Evolutionary conservation across 2,329 filamentous ascomycete species (phyloP).

Genomic region (Ceratocystis huliohia): DNA sequence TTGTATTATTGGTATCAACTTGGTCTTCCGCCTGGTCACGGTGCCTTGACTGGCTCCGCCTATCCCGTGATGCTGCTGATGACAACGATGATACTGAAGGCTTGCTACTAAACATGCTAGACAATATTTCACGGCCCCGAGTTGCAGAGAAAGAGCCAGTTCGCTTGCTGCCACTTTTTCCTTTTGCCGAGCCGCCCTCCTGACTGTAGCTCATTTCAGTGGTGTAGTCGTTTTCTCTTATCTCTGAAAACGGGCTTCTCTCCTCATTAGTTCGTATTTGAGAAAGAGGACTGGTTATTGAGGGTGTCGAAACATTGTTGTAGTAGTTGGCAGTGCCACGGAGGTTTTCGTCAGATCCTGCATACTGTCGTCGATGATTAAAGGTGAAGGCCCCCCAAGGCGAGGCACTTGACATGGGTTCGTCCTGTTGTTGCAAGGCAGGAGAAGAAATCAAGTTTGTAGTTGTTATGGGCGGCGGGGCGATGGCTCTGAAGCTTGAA

Average conservation of each 20-base stretch:
- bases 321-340: background rate
- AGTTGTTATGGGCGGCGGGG: conserved; percentile 1
- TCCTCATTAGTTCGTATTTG: background rate
- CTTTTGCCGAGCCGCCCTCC: background rate
- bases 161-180: background rate
- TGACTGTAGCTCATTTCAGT: background rate
- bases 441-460: background rate
- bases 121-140: conserved; percentile 16
- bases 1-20: background rate
- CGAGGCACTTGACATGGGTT: background rate
- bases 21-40: background rate
- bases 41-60: background rate
- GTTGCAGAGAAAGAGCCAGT: conserved; percentile 4
- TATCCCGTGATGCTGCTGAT: background rate
- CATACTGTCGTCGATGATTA: conserved; percentile 6
- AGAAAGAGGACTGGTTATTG: background rate
- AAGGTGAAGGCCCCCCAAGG: conserved; percentile 17
- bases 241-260: conserved; percentile 12
- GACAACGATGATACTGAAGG: background rate
- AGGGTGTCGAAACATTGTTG: background rate
- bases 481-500: background rate
- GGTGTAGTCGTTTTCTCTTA: conserved; percentile 8
- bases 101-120: conserved; percentile 16
- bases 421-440: background rate
- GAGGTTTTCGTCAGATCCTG: conserved; percentile 1